Evolutionary conservation across 441 rosid species (phyloP), one percentile per base, ranked within the genome.

Genomic region (Arabidopsis hybrid): DNA sequence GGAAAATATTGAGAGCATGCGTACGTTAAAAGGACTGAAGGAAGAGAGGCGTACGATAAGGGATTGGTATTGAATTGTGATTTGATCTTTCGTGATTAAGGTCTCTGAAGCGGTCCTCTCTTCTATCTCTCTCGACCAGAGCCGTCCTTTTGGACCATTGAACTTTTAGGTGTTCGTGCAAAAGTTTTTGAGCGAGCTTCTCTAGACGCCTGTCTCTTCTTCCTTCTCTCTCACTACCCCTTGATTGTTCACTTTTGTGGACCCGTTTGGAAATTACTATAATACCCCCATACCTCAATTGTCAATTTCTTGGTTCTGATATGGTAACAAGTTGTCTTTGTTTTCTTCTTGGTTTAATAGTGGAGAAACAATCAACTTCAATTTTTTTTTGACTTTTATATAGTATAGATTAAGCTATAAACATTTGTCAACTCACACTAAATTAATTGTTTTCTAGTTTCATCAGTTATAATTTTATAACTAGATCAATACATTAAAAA

Each of bases 101-200:
- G 7, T 14, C 67, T 67, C 39, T 66, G 72, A 67, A 46, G 52
- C 77, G 69, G 80, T 60, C 46, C 70, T 67, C 60, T 66, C 56
- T 68, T 60, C 40, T 61, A 11, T 64, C 1, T 52, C 57, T 67
- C 11, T 63, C n/a, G 69, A 71, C 38, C 58, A 60, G 65, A 51
- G 73, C 77, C 76, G 77, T 66, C 60, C 65, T 61, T 78, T 72
- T 72, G 60, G 81, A 67, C 77, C 77, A 65, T 78, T 78, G 73
- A 55, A 72, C 77, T 53, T 78, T 72, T 78, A 72, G 74, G 66
- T 78, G 81, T 68, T 72, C 81, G 81, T 67, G 65, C 77, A 77
- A 77, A 77, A 77, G 69, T 77, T 59, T 77, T 59, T 51, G 43
- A 69, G 75, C 68, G 77, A 72, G 73, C 55, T 77, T 77, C 80